A percentile compares a stretch with the other conserved stretches of the same genome.
Conservation (phyloP, 805 yeast species). For the Wickerhamomyces subpelliculosus region DNA sequence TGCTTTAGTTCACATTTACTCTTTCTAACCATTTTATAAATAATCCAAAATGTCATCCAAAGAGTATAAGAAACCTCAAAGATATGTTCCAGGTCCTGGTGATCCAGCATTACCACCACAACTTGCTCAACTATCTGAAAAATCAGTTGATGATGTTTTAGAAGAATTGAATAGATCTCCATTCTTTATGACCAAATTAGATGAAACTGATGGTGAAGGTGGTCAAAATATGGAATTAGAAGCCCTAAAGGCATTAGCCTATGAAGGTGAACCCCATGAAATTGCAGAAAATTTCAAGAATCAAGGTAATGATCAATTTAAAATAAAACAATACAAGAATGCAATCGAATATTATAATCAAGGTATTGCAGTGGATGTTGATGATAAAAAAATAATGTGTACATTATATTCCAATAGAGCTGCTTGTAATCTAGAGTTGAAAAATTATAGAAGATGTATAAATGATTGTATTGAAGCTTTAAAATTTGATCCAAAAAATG, state of each 20-base stretch:
- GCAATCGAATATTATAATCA: conserved; percentile 77
- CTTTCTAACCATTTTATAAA: too few relatives aligned
- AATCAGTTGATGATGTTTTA: conserved; percentile 70
- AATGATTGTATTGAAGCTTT: conserved; percentile 78
- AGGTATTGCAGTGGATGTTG: conserved; percentile 69
- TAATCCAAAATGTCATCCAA: conserved; percentile 2
- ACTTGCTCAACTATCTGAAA: conserved; percentile 51
- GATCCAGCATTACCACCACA: conserved; percentile 83
- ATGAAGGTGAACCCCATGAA: conserved; percentile 94
- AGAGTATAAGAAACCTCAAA: conserved; percentile 24
- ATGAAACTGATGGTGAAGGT: conserved; percentile 68
- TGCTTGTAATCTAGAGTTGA: conserved; percentile 81
- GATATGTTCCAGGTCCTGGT: conserved; percentile 40
- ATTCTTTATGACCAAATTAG: conserved; percentile 87
- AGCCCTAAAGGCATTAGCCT: conserved; percentile 85
- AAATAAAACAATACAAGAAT: conserved; percentile 58
- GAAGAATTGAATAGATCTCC: conserved; percentile 79
- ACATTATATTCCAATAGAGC: conserved; percentile 78
- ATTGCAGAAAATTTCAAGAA: conserved; percentile 82
- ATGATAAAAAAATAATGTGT: conserved; percentile 44
- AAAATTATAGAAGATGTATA: conserved; percentile 79
- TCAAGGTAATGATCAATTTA: conserved; percentile 88
- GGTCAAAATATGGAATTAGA: conserved; percentile 73
- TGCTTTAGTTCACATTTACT: too few relatives aligned
- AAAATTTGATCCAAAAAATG: conserved; percentile 54